phyloP scores from a whole-genome alignment of 495 filamentous ascomycete genomes.

The Cetradonia linearis region DNA sequence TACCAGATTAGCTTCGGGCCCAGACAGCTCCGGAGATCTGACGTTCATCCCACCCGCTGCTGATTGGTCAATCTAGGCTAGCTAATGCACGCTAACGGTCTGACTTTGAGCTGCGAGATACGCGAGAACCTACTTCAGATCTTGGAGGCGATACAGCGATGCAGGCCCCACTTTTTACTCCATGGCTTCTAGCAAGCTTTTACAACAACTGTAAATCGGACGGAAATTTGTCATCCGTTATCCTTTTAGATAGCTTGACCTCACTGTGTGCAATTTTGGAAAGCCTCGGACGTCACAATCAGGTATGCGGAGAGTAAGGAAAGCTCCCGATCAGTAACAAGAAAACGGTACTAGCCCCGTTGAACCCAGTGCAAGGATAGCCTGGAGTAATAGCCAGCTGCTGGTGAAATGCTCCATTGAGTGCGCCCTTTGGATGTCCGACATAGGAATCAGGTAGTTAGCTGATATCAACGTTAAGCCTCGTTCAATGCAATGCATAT shows the following conservation, averaged over 20 bases:
- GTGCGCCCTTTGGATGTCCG: no score
- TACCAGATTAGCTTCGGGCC: slow-evolving; percentile 7
- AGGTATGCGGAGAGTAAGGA: not conserved
- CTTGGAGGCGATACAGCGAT: not conserved
- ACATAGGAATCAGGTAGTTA: no score
- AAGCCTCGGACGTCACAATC: slow-evolving; percentile 6
- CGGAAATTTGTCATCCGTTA: not conserved
- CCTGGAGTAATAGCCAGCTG: no score
- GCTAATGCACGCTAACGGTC: not conserved
- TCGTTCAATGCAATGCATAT: no score
- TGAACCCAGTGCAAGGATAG: no score
- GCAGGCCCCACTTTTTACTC: not conserved
- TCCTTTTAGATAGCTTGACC: not conserved
- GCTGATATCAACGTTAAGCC: no score
- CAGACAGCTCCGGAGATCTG: not conserved
- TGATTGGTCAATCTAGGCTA: not conserved
- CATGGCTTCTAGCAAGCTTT: not conserved
- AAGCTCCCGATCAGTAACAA: not conserved
- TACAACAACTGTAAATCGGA: not conserved
- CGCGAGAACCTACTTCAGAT: not conserved
- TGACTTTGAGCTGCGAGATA: slow-evolving; percentile 6
- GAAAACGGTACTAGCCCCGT: no score
- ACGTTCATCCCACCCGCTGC: not conserved
- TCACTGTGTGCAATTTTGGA: not conserved
- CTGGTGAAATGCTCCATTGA: no score